phyloP scores from a whole-genome alignment of 164 flowering plant genomes.

The Dillenia suffruticosa region DNA sequence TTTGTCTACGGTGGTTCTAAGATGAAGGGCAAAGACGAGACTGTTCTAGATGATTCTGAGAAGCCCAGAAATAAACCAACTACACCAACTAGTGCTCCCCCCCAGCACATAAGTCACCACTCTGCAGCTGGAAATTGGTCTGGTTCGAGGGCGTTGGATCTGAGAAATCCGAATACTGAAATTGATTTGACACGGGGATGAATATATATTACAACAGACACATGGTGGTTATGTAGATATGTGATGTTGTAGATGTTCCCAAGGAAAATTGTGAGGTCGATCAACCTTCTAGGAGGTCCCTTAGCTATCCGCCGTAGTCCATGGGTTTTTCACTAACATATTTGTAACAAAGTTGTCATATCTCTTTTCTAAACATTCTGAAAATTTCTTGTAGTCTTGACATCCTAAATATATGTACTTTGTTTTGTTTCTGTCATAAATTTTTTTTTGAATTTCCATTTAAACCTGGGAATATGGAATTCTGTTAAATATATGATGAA shows the following conservation, averaged over 20 bases:
- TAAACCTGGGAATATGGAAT: no score
- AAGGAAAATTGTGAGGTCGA: no score
- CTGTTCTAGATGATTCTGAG: slow-evolving; percentile 26
- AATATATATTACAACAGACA: slow-evolving; percentile 16
- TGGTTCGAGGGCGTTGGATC: slow-evolving; percentile 42
- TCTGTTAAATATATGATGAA: no score
- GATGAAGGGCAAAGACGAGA: slow-evolving; percentile 31
- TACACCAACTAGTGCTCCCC: slow-evolving; percentile 23
- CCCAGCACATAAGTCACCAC: slow-evolving; percentile 28
- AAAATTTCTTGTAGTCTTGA: no score
- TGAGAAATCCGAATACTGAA: slow-evolving; percentile 48
- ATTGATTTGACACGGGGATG: slow-evolving; percentile 78
- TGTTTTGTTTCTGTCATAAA: no score
- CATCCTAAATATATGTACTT: no score
- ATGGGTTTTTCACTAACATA: slow-evolving; percentile 22
- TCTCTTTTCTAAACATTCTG: no score
- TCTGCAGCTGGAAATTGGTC: slow-evolving; percentile 44
- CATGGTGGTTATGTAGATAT: slow-evolving; percentile 34
- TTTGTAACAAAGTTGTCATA: slow-evolving; percentile 2
- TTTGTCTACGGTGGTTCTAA: slow-evolving; percentile 45
- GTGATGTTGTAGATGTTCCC: slow-evolving; percentile 35
- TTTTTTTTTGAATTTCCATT: no score
- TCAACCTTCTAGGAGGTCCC: no score
- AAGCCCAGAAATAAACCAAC: slow-evolving; percentile 29
- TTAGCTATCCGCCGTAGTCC: not conserved